phyloP scores from a whole-genome alignment of 805 yeast species.

The Brettanomyces anomalus region DNA sequence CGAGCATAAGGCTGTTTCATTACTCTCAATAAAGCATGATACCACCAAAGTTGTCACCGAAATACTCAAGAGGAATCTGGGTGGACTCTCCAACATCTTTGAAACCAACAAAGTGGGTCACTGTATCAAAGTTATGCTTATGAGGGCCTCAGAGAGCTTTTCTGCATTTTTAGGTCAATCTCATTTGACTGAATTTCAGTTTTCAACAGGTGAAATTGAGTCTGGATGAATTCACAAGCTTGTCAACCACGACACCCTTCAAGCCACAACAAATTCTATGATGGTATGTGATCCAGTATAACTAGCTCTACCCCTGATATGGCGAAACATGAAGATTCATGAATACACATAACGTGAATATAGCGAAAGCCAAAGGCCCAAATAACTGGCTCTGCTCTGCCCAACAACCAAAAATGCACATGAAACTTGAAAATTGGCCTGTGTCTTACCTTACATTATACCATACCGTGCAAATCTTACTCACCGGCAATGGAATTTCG shows the following conservation, averaged over 20 bases:
- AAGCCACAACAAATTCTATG: neutral
- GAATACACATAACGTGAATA: too few species aligned
- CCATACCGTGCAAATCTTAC: too few species aligned
- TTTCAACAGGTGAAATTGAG: neutral
- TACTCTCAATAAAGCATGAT: neutral
- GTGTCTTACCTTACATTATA: too few species aligned
- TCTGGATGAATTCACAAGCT: constrained; percentile 1
- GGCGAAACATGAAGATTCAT: too few species aligned
- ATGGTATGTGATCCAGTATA: constrained; percentile 1
- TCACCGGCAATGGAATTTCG: too few species aligned
- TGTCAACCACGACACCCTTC: neutral
- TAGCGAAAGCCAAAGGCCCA: too few species aligned
- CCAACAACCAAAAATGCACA: too few species aligned
- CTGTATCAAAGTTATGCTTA: neutral
- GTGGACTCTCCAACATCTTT: constrained; percentile 1
- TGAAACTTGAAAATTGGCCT: too few species aligned
- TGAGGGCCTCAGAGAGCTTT: neutral
- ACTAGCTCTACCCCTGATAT: constrained; percentile 2
- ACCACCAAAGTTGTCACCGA: neutral
- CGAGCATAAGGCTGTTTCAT: neutral
- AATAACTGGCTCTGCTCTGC: too few species aligned
- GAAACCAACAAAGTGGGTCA: neutral
- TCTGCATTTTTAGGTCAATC: neutral
- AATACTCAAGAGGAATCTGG: constrained; percentile 1
- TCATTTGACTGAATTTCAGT: neutral